Evolutionary conservation across 1,284 basidiomycete species (phyloP).

Genomic region (Xerocomus nothofagi): DNA sequence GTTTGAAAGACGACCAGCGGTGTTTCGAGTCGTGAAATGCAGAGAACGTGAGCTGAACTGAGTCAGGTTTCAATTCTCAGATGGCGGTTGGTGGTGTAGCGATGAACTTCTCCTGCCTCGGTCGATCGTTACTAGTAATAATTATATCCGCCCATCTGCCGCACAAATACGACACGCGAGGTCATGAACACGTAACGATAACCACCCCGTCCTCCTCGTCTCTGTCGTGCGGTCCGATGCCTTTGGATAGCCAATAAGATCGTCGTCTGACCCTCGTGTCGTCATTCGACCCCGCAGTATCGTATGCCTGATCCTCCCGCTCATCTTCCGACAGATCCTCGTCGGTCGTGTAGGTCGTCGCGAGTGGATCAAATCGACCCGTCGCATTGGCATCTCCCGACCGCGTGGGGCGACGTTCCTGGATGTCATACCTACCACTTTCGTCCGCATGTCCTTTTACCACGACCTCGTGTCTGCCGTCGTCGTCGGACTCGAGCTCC

Average conservation of each 20-base stretch:
- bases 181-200: slow-evolving; percentile 1
- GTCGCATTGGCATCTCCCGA: slow-evolving; percentile 3
- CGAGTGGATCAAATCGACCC: slow-evolving; percentile 11
- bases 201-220: slow-evolving; percentile 35
- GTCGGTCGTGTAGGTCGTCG: slow-evolving; percentile 29
- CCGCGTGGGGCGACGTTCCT: slow-evolving; percentile 16
- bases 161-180: background rate
- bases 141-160: slow-evolving; percentile 1
- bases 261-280: slow-evolving; percentile 21
- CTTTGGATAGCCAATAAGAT: slow-evolving; percentile 37
- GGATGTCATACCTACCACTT: slow-evolving; percentile 30
- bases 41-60: background rate
- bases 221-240: slow-evolving; percentile 19
- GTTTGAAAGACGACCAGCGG: slow-evolving; percentile 23
- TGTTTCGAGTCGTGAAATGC: slow-evolving; percentile 10
- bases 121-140: background rate
- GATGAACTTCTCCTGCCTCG: slow-evolving; percentile 1
- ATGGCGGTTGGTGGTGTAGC: slow-evolving; percentile 3
- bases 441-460: slow-evolving; percentile 24
- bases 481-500: slow-evolving; percentile 21
- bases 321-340: slow-evolving; percentile 29
- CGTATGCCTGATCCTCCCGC: slow-evolving; percentile 20
- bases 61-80: slow-evolving; percentile 5
- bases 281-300: slow-evolving; percentile 18
- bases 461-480: slow-evolving; percentile 2